These are phyloP conservation scores for Ajuga chamaepitys DNA, from an alignment of 257 asterid species.

Conservation along the genomic window DNA sequence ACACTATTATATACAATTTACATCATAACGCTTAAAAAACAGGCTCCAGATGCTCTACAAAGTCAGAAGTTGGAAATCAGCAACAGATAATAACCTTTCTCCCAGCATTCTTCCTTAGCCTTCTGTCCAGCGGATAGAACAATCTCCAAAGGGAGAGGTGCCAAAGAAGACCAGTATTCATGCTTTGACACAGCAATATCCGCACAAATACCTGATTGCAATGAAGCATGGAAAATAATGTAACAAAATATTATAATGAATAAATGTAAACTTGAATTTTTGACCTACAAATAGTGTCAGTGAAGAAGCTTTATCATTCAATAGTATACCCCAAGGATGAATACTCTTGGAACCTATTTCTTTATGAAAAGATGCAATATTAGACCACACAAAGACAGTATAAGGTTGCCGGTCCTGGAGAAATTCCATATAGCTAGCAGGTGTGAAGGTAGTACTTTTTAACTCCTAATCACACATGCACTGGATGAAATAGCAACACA, in stretches of 20 bases:
- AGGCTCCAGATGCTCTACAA: constrained; percentile 9
- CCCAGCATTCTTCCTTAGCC: constrained; percentile 79
- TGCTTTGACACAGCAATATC: constrained; percentile 78
- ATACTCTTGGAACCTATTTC: background rate
- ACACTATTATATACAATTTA: constrained; percentile 3
- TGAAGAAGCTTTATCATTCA: background rate
- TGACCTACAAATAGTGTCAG: background rate
- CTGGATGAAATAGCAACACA: background rate
- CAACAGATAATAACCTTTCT: constrained; percentile 53
- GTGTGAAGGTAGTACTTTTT: background rate
- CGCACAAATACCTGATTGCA: constrained; percentile 58
- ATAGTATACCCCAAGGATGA: background rate
- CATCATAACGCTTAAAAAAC: background rate
- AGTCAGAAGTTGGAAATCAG: constrained; percentile 12
- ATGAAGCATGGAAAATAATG: background rate
- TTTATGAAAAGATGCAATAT: background rate
- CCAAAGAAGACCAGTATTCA: constrained; percentile 94
- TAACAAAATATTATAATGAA: background rate
- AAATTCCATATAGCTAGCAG: background rate
- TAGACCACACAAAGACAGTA: constrained; percentile 2
- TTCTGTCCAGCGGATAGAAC: constrained; percentile 95
- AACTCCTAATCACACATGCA: background rate
- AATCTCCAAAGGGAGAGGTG: constrained; percentile 93
- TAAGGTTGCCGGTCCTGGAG: background rate
- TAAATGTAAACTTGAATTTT: constrained; percentile 1